phyloP scores from a whole-genome alignment of 148 eudicot genomes.

The Selenicereus undatus region DNA sequence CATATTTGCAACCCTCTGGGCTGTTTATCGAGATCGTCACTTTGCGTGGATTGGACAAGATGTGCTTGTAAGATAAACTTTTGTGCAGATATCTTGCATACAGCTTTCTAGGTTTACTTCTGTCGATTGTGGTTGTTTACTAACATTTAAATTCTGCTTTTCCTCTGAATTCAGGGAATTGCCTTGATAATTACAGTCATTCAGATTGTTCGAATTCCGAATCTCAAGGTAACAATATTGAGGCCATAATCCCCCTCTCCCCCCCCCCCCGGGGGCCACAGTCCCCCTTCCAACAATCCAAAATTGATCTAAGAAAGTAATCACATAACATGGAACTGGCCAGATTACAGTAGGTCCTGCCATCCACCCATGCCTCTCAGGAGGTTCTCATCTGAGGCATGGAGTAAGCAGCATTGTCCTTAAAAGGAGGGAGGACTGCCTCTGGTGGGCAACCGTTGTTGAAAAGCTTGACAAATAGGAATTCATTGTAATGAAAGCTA shows the following conservation, averaged over 20 bases:
- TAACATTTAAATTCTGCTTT: neutral
- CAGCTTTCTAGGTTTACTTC: neutral
- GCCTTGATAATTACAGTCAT: conserved; percentile 75
- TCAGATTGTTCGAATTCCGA: conserved; percentile 77
- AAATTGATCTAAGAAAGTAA: neutral
- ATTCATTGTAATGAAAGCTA: neutral
- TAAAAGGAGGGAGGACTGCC: neutral
- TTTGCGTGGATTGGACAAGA: conserved; percentile 95
- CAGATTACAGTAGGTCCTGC: neutral
- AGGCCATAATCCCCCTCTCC: neutral
- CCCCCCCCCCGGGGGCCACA: too few relatives aligned
- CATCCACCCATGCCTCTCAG: neutral
- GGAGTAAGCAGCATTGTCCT: neutral
- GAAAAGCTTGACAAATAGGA: too few relatives aligned
- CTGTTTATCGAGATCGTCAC: conserved; percentile 44
- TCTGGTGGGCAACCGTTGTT: too few relatives aligned
- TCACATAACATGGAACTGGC: neutral
- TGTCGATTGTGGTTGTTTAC: neutral
- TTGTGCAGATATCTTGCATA: neutral
- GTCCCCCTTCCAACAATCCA: neutral
- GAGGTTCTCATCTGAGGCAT: neutral
- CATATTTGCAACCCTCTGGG: conserved; percentile 70
- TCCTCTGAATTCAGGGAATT: conserved; percentile 53
- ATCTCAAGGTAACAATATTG: conserved; percentile 68
- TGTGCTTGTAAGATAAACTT: conserved; percentile 64